Evolutionary conservation across 1,284 basidiomycete species (phyloP).

Genomic region (Heterobasidion parviporum): DNA sequence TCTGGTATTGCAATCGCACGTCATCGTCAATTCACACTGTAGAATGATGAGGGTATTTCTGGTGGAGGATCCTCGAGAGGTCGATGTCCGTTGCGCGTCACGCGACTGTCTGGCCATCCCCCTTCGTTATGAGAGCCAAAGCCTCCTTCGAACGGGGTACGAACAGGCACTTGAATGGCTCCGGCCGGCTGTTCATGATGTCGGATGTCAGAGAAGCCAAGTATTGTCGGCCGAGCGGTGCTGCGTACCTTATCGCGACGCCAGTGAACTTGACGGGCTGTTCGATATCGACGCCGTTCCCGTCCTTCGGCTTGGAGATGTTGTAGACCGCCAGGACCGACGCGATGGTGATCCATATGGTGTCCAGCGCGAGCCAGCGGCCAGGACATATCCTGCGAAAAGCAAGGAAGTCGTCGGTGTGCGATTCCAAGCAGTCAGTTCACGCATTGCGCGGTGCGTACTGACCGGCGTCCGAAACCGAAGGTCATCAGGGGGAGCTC

Average conservation of each 20-base stretch:
- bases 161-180: too few species aligned
- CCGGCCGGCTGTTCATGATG: too few species aligned
- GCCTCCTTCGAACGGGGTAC: too few species aligned
- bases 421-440: background rate
- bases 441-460: background rate
- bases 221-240: too few species aligned
- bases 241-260: conserved; percentile 2
- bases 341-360: background rate
- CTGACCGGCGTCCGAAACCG: background rate
- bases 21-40: too few species aligned
- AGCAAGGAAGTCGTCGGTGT: background rate
- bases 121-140: too few species aligned
- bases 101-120: too few species aligned
- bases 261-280: background rate
- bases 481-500: background rate
- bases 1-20: too few species aligned
- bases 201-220: too few species aligned
- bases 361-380: background rate
- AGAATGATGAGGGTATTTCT: too few species aligned
- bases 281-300: background rate
- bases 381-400: background rate
- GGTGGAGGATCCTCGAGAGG: too few species aligned
- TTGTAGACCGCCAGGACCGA: background rate
- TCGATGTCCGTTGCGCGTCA: too few species aligned
- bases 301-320: background rate